phyloP scores from a whole-genome alignment of 164 flowering plant genomes.

The Brasenia schreberi region DNA sequence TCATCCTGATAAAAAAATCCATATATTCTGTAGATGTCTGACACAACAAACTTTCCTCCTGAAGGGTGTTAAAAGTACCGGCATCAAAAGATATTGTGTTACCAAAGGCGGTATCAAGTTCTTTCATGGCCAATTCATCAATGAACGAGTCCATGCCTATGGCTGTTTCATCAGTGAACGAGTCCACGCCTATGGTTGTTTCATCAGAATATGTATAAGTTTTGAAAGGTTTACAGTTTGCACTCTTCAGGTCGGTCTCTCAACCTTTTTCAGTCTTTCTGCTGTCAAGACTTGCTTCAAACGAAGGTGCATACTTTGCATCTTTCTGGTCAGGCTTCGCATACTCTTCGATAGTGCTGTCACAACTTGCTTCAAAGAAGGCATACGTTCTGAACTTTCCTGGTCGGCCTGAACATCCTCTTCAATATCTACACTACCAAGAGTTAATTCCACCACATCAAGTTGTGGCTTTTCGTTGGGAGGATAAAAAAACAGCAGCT shows the following conservation, averaged over 20 bases:
- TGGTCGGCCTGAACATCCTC: neutral
- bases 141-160: slow-evolving; percentile 1
- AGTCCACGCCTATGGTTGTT: slow-evolving; percentile 10
- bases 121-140: slow-evolving; percentile 36
- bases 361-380: neutral
- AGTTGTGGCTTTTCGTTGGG: neutral
- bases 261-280: too few species aligned
- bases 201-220: too few species aligned
- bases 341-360: too few species aligned
- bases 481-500: neutral
- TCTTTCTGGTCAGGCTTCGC: too few species aligned
- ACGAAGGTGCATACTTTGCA: too few species aligned
- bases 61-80: slow-evolving; percentile 2
- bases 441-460: neutral
- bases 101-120: slow-evolving; percentile 40
- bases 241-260: too few species aligned
- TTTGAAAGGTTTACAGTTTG: too few species aligned
- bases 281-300: too few species aligned
- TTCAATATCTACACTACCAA: neutral
- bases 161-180: neutral
- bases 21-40: neutral
- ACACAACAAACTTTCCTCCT: neutral
- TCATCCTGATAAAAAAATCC: too few species aligned
- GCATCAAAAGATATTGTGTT: slow-evolving; percentile 24
- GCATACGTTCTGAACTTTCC: neutral